Conservation (phyloP, 2,329 filamentous ascomycete species). For the Cercospora brassicicola region DNA sequence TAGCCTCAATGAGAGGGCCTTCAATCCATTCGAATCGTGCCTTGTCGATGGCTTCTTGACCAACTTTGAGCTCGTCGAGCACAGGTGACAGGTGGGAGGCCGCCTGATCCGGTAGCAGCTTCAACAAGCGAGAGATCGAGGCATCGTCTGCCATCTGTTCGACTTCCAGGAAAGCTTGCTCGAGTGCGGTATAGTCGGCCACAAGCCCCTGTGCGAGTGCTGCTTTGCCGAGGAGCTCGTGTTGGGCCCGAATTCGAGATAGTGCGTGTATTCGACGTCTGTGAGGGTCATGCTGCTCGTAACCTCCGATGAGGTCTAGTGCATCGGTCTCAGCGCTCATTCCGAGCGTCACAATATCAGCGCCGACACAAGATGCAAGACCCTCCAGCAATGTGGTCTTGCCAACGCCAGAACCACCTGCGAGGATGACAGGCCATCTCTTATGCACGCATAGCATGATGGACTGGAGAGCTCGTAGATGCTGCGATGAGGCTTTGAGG, state of each 20-base stretch:
- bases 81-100: constrained; percentile 11
- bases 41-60: constrained; percentile 56
- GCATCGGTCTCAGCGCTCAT: constrained; percentile 95
- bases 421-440: constrained; percentile 84
- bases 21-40: constrained; percentile 96
- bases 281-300: constrained; percentile 86
- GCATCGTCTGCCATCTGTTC: background rate
- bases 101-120: constrained; percentile 13
- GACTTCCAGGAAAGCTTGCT: constrained; percentile 10
- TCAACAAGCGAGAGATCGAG: constrained; percentile 7
- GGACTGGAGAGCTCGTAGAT: constrained; percentile 76
- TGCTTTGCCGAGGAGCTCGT: constrained; percentile 20
- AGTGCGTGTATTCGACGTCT: constrained; percentile 44
- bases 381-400: constrained; percentile 80
- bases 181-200: constrained; percentile 9
- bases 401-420: constrained; percentile 79
- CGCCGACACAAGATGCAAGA: constrained; percentile 76
- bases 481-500: constrained; percentile 29
- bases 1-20: constrained; percentile 82
- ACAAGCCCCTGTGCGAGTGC: constrained; percentile 18
- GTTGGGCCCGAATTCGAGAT: constrained; percentile 19
- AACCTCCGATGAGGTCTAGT: constrained; percentile 95
- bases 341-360: constrained; percentile 75
- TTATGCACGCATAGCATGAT: constrained; percentile 83
- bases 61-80: constrained; percentile 15